Evolutionary conservation across 2,329 filamentous ascomycete genomes (phyloP).

Genomic region (Fusarium liriodendri): DNA sequence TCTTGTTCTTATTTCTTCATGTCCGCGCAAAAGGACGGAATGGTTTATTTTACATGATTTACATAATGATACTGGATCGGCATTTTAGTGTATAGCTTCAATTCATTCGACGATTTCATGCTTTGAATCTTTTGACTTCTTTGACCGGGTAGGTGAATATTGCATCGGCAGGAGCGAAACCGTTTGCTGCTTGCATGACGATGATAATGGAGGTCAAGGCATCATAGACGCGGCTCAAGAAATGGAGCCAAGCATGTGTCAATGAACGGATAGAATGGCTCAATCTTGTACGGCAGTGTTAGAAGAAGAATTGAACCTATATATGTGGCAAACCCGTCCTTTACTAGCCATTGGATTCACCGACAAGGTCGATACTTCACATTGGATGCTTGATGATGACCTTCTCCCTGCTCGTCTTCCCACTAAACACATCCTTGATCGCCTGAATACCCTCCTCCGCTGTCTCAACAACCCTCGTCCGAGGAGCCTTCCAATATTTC

Average conservation of each 20-base stretch:
- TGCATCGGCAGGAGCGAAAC: not conserved
- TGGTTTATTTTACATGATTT: constrained; percentile 21
- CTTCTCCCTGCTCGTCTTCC: constrained; percentile 1
- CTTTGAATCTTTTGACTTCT: not conserved
- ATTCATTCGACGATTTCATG: not conserved
- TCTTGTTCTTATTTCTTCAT: not conserved
- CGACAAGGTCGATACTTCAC: not conserved
- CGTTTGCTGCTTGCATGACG: not conserved
- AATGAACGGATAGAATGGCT: not conserved
- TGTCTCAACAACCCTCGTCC: not conserved
- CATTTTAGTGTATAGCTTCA: constrained; percentile 10
- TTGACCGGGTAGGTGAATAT: not conserved
- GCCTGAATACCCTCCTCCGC: not conserved
- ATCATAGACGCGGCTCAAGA: not conserved
- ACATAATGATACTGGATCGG: constrained; percentile 17
- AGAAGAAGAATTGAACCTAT: not conserved
- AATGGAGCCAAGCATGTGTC: not conserved
- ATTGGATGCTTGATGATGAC: not conserved
- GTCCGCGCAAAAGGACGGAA: constrained; percentile 8
- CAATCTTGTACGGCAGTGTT: not conserved
- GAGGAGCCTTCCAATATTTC: not conserved
- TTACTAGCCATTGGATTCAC: not conserved
- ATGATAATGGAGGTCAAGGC: not conserved
- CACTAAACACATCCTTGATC: not conserved
- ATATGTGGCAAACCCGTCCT: not conserved